Evolutionary conservation across 2,329 filamentous ascomycete species (phyloP).

Genomic region (Dactylellina leptospora): DNA sequence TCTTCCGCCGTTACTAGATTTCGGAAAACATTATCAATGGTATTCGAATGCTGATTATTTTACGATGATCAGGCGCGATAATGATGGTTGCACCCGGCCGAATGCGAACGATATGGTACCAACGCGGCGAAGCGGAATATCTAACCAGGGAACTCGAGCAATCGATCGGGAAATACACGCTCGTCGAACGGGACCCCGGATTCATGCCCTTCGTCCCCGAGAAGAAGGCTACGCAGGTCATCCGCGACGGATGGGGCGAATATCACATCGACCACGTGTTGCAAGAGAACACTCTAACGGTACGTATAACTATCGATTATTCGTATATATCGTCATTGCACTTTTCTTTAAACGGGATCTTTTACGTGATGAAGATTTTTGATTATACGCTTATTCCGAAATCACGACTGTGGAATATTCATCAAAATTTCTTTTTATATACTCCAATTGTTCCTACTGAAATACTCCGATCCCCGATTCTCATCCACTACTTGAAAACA

Average conservation of each 20-base stretch:
- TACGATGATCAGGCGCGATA: slow-evolving; percentile 62
- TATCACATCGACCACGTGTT: neutral
- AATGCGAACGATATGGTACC: slow-evolving; percentile 63
- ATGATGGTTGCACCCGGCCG: slow-evolving; percentile 65
- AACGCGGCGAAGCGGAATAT: slow-evolving; percentile 37
- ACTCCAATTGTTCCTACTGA: slow-evolving; percentile 54
- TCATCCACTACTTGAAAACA: neutral
- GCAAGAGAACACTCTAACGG: slow-evolving; percentile 12
- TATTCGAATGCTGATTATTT: slow-evolving; percentile 2
- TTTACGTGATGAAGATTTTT: slow-evolving; percentile 49
- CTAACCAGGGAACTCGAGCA: slow-evolving; percentile 33
- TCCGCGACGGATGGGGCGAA: slow-evolving; percentile 6
- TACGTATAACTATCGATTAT: slow-evolving; percentile 17
- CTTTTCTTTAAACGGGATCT: neutral
- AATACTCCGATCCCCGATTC: slow-evolving; percentile 35
- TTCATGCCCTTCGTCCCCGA: slow-evolving; percentile 26
- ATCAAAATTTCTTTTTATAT: slow-evolving; percentile 28
- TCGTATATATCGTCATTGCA: neutral
- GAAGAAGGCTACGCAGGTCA: slow-evolving; percentile 1
- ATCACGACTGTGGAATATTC: slow-evolving; percentile 19
- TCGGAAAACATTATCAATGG: neutral
- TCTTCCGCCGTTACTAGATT: neutral
- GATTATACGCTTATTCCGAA: slow-evolving; percentile 46
- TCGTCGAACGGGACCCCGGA: slow-evolving; percentile 44
- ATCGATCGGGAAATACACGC: slow-evolving; percentile 32